Base-by-base conservation (phyloP, 2,329 filamentous ascomycete genomes). In the Sporothrix euskadiensis region DNA sequence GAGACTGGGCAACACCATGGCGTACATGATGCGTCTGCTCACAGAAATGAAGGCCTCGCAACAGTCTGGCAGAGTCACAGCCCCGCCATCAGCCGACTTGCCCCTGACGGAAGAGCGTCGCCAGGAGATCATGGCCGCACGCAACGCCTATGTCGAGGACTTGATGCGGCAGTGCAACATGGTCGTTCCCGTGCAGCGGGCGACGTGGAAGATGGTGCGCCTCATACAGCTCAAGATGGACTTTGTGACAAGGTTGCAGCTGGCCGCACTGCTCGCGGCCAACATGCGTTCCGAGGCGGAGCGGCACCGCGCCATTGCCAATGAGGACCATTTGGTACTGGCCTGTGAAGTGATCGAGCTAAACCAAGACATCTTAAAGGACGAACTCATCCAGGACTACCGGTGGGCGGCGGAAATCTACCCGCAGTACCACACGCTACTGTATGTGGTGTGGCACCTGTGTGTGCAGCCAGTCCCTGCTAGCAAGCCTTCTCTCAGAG, bases 161-260 rank as follows among this genome's bases (percentile, higher is more conserved):
- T 81, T 87, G 70, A 76, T 88, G 9, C 80, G 81, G 72, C 79
- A 86, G 70, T 85, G 83, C 74, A 86, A 88, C 73, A 85, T 85
- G 80, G 83, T 83, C 0, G 81, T 87, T 3, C 87, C 87, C 32
- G 49, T 76, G 16, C 80, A 81, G 71, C 76, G 78, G 0, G 69
- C 76, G 26, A 78, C 78, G 3, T 59, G 74, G 5, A 72, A 78
- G 16, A 76, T 80, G 19, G 73, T 75, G 4, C 69, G 75, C 1
- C 66, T 80, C 0, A 76, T 80, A 4, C 19, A 76, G 39, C 68
- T 73, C 54, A 81, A 81, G 74, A 69, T 77, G 10, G 78, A 80
- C 56, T 78, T 81, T 41, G 78, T 79, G 65, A 75, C 76, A 35
- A 77, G 77, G 9, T 78, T 80, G 56, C 77, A 76, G 75, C 71